Percentiles rank a stretch among this genome's conserved stretches.
Evolutionary conservation across 2,329 filamentous ascomycete species (phyloP).

Genomic region (Pezicula carpinea): DNA sequence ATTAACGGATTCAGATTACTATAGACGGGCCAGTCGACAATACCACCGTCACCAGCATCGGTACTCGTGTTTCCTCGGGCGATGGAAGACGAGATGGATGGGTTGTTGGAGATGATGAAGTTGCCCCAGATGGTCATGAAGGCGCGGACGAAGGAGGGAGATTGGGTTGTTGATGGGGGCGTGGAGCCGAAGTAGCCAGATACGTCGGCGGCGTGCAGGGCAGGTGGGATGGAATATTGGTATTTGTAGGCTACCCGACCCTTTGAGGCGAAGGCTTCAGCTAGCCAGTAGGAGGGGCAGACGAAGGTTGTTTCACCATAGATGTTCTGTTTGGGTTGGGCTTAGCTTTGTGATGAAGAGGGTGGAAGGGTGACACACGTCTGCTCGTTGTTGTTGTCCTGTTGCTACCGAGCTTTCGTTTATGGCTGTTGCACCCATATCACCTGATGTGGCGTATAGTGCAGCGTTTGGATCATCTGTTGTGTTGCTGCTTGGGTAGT

Average conservation of each 20-base stretch:
- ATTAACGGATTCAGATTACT: neutral
- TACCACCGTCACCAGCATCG: constrained; percentile 1
- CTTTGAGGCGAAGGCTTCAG: constrained; percentile 35
- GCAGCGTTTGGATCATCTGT: neutral
- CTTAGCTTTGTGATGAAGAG: neutral
- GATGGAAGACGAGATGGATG: constrained; percentile 7
- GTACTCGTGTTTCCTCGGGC: constrained; percentile 4
- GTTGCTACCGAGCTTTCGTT: constrained; percentile 37
- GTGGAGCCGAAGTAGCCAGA: constrained; percentile 27
- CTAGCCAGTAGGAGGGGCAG: constrained; percentile 49
- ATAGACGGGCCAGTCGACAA: constrained; percentile 7
- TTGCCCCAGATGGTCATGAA: constrained; percentile 13
- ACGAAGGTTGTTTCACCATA: constrained; percentile 49
- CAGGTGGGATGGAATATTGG: constrained; percentile 36
- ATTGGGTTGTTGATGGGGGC: constrained; percentile 2
- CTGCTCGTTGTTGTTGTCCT: constrained; percentile 44
- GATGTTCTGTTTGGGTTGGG: constrained; percentile 31
- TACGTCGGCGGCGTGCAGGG: constrained; percentile 30
- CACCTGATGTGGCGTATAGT: constrained; percentile 30
- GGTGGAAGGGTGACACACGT: constrained; percentile 8
- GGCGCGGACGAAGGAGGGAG: constrained; percentile 6
- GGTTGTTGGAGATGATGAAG: constrained; percentile 8
- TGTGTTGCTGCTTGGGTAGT: constrained; percentile 15
- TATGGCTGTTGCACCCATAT: constrained; percentile 32
- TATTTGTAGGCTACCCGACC: constrained; percentile 35